Evolutionary conservation across 2,329 filamentous ascomycete species (phyloP).

Genomic region (Cadophora sp.): DNA sequence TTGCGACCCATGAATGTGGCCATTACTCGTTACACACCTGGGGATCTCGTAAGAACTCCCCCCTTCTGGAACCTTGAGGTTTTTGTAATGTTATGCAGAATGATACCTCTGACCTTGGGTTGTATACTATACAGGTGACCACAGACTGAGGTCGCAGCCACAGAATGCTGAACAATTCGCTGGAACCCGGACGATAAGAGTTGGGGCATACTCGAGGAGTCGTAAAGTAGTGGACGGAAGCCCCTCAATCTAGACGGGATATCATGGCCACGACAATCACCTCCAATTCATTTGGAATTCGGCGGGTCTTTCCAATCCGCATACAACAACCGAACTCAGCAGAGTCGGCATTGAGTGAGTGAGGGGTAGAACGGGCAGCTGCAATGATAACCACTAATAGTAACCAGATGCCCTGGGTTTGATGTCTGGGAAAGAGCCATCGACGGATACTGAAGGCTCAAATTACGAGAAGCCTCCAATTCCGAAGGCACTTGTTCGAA

Average conservation of each 20-base stretch:
- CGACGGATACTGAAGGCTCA: neutral
- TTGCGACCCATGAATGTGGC: neutral
- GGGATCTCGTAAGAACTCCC: neutral
- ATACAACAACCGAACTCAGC: slow-evolving; percentile 1
- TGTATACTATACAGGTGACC: too few relatives aligned
- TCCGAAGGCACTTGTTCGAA: slow-evolving; percentile 2
- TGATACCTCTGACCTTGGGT: neutral
- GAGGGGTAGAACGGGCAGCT: neutral
- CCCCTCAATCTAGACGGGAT: neutral
- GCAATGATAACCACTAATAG: neutral
- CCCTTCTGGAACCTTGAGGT: neutral
- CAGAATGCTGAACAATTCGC: neutral
- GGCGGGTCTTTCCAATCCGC: slow-evolving; percentile 9
- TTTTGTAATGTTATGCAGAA: neutral
- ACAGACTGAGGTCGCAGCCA: neutral
- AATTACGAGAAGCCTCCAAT: slow-evolving; percentile 7
- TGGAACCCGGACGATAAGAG: neutral
- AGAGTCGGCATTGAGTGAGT: slow-evolving; percentile 3
- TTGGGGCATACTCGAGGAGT: neutral
- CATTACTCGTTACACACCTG: slow-evolving; percentile 2
- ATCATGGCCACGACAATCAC: neutral
- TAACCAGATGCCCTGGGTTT: slow-evolving; percentile 3
- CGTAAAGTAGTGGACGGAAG: neutral
- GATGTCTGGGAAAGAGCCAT: too few relatives aligned
- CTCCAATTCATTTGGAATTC: slow-evolving; percentile 3